A percentile compares a stretch with the other conserved stretches of the same genome.
Evolutionary conservation across 2,329 filamentous ascomycete species (phyloP).

Genomic region (Venturia nashicola): DNA sequence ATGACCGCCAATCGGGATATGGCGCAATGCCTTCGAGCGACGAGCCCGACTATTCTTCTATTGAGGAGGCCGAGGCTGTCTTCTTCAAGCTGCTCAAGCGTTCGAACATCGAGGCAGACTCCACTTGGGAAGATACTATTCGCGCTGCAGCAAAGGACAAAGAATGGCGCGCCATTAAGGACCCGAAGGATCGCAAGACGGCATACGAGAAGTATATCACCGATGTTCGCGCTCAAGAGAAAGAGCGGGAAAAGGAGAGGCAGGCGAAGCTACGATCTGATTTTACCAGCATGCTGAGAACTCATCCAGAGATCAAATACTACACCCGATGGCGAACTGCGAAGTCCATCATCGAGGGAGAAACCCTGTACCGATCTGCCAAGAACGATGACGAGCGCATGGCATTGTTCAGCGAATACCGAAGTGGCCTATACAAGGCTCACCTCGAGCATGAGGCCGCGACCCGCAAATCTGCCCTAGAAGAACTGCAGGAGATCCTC

Average conservation of each 20-base stretch:
- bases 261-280: constrained; percentile 83
- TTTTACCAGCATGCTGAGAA: constrained; percentile 91
- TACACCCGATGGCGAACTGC: constrained; percentile 97
- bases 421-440: constrained; percentile 67
- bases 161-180: constrained; percentile 85
- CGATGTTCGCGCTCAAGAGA: constrained; percentile 82
- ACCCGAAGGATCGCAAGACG: constrained; percentile 78
- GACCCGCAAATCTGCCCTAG: constrained; percentile 68
- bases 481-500: constrained; percentile 67
- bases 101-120: constrained; percentile 77
- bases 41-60: constrained; percentile 1
- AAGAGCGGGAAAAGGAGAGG: constrained; percentile 87
- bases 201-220: constrained; percentile 93
- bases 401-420: constrained; percentile 88
- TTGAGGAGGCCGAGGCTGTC: constrained; percentile 69
- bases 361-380: constrained; percentile 89
- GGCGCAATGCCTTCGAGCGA: constrained; percentile 6
- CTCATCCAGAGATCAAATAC: constrained; percentile 87
- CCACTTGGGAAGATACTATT: constrained; percentile 85
- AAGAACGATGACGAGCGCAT: constrained; percentile 78
- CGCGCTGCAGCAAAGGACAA: constrained; percentile 77
- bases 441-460: constrained; percentile 64
- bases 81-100: constrained; percentile 85
- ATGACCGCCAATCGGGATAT: constrained; percentile 6
- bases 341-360: constrained; percentile 82